Evolutionary conservation across 2,329 filamentous ascomycete species (phyloP), one percentile per base, ranked within the genome.

Genomic region (Trichoderma gracile): DNA sequence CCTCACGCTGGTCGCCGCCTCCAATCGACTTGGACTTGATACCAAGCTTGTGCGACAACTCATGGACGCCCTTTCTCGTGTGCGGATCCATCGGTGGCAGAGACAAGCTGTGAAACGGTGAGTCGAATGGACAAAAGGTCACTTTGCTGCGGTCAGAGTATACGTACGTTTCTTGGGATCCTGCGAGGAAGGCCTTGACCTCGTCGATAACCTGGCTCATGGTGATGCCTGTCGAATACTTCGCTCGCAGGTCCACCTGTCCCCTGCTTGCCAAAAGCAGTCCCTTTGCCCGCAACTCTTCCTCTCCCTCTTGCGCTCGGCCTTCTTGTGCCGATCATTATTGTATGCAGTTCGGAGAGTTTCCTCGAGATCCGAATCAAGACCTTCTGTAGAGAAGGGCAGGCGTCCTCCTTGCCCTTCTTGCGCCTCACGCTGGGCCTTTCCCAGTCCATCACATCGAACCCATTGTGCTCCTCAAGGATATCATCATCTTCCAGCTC

Each of bases 1-100:
- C 69, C 91, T n/a, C 91, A 30, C 95, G 87, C 56, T 86, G 84
- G 23, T 85, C 83, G 8, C 89, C 92, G 56, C 84, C 84, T 2
- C 94, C 94, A 21, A 86, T 84, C 0, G 93, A 97, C 72, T 93
- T 92, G 3, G 93, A 97, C 68, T 89, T 94, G 66, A 98, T 79
- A 17, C 87, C 88, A 73, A 97, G 86, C 43, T 84, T 83, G 70
- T 85, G 85, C 14, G 92, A 92, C 45, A 97, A 77, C 65, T 92
- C 86, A 74, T 99, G 95, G 19, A 98, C 82, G 6, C 87, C 79
- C 74, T 92, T 93, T 56, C 95, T 89, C 45, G 89, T 84, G 50
- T 84, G 78, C 67, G 92, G 91, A 64, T 91, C 87, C 88, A 98
- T 96, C 0, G 94, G 92, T 3, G 94, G 92, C 25, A 98, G 80